Evolutionary conservation across 768 basidiomycete species (phyloP), one percentile per base, ranked within the genome.

Genomic region (Mycena vulgaris): DNA sequence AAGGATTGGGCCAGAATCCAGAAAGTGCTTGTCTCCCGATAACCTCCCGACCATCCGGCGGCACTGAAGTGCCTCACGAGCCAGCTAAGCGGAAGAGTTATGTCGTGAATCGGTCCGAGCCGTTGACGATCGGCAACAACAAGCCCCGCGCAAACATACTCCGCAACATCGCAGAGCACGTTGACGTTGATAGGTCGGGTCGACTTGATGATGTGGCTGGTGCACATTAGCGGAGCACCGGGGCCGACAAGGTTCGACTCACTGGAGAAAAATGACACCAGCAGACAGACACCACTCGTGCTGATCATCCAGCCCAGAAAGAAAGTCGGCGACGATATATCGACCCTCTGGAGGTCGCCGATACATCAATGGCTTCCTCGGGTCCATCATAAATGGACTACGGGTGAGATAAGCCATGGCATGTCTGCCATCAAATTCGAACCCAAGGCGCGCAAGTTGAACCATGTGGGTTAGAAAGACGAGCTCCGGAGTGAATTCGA

Each of bases 41-140:
- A 39, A 66, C 33, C n/a, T 25, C 28, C 9, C 6, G 70, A 58
- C 60, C 49, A 65, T 59, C 64, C 31, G 74, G 71, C 33, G n/a
- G 14, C 16, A 8, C 60, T 56, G 77, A 53, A 70, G 65, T 65
- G 65, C n/a, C 67, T 69, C n/a, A 79, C 39, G 7, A 90, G 71
- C 90, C 90, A 92, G 62, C 83, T 86, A 0, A 83, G 82, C 0
- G 91, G 91, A 30, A 92, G 81, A 13, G 86, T 84, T 33, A 89
- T 70, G 16, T 82, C 80, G 72, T 91, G 86, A 0, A 89, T 75
- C 8, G 66, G 56, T 47, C 72, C 25, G 9, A 67, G 33, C 27
- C 71, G 70, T 65, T 78, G 75, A 1, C 76, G 77, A 45, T 76
- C 74, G 1, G 81, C 80, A 5, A 90, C 64, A 4, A 87, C 78